These are phyloP conservation scores for Metroxylon sagu DNA, from an alignment of 176 grass and related monocot species.

Conservation along the genomic window DNA sequence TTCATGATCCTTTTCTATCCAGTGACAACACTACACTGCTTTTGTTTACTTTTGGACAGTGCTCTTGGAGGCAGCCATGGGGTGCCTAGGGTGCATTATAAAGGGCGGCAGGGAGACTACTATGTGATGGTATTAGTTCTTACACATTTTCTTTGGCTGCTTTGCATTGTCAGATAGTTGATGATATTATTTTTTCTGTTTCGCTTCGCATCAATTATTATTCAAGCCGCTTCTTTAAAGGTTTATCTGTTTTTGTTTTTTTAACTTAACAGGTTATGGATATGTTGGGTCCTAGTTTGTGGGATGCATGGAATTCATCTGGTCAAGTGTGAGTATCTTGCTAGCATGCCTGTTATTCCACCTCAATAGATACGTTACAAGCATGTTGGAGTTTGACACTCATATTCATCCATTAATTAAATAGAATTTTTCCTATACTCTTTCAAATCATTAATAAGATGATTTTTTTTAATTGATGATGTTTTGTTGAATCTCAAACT, in stretches of 20 bases:
- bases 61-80: constrained; percentile 76
- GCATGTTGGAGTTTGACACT: no score
- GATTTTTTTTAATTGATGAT: no score
- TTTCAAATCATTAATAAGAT: no score
- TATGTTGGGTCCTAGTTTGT: constrained; percentile 87
- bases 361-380: no score
- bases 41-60: constrained; percentile 24
- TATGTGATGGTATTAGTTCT: constrained; percentile 25
- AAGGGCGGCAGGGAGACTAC: constrained; percentile 73
- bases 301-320: constrained; percentile 88
- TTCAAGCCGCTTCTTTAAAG: no score
- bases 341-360: no score
- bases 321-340: constrained; percentile 49
- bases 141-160: constrained; percentile 37
- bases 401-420: no score
- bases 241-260: background rate
- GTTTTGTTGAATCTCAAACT: no score
- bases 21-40: background rate
- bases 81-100: constrained; percentile 80
- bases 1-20: constrained; percentile 9
- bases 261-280: constrained; percentile 64
- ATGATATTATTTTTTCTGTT: constrained; percentile 5
- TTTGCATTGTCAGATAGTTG: constrained; percentile 8
- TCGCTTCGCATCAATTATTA: background rate
- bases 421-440: no score